Evolutionary conservation across 1,284 basidiomycete genomes (phyloP).

Genomic region (Uromyces viciae-fabae): DNA sequence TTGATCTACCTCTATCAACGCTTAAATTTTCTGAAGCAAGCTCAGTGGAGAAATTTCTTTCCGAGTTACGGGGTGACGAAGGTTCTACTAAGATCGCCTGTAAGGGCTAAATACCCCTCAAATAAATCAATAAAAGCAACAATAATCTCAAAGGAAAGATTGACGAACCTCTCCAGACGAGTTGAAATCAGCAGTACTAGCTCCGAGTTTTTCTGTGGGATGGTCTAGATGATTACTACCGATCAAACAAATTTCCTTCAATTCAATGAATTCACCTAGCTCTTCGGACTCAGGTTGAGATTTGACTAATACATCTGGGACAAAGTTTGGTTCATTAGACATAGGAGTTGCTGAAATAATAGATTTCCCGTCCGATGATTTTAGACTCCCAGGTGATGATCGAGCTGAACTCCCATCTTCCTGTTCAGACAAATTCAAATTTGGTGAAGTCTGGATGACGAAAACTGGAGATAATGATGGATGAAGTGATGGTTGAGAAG

Average conservation of each 20-base stretch:
- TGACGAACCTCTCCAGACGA: not conserved
- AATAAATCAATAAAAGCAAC: not conserved
- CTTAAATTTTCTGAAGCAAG: not conserved
- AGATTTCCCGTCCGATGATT: not conserved
- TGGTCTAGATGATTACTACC: not conserved
- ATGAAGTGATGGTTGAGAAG: not conserved
- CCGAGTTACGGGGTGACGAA: not conserved
- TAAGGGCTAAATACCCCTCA: too few species aligned
- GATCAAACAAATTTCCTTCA: constrained; percentile 17
- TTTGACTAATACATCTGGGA: not conserved
- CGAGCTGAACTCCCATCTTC: not conserved
- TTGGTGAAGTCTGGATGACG: not conserved
- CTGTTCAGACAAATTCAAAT: not conserved
- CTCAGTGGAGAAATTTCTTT: not conserved
- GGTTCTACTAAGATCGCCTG: constrained; percentile 11
- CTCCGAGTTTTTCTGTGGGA: not conserved
- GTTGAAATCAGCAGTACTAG: not conserved
- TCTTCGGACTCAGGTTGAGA: not conserved
- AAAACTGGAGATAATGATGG: not conserved
- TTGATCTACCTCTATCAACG: constrained; percentile 7
- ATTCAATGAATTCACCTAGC: not conserved
- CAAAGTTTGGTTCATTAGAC: not conserved
- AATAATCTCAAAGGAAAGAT: not conserved
- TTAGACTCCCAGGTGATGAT: not conserved
- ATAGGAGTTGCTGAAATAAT: too few species aligned